Evolutionary conservation across 495 filamentous ascomycete species (phyloP).

Genomic region (Oleoguttula mirabilis): DNA sequence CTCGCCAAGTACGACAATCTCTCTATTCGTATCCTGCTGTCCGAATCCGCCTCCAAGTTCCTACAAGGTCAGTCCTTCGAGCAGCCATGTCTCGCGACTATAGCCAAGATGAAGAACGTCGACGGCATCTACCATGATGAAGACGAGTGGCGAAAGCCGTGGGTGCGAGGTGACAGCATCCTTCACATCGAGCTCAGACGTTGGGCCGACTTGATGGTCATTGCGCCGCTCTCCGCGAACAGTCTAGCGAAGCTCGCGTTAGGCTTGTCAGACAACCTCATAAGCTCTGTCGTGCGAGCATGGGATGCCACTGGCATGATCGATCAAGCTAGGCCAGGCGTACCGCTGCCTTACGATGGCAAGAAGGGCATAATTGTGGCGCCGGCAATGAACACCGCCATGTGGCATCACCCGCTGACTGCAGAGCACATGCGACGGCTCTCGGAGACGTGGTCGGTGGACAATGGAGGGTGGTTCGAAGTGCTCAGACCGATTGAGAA

Average conservation of each 20-base stretch:
- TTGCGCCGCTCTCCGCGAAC: constrained; percentile 71
- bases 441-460: constrained; percentile 58
- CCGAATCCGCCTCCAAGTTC: constrained; percentile 57
- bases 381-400: constrained; percentile 80
- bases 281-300: constrained; percentile 64
- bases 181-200: constrained; percentile 75
- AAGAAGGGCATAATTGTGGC: constrained; percentile 51
- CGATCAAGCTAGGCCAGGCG: constrained; percentile 28
- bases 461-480: constrained; percentile 55
- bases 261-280: constrained; percentile 56
- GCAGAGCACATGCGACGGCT: constrained; percentile 54
- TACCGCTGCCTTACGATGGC: constrained; percentile 2
- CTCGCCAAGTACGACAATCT: constrained; percentile 48
- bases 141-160: constrained; percentile 70
- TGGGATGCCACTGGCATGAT: constrained; percentile 67
- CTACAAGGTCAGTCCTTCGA: constrained; percentile 55
- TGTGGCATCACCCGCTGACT: constrained; percentile 82
- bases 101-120: constrained; percentile 44
- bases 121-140: constrained; percentile 63
- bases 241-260: constrained; percentile 63
- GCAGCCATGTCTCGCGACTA: constrained; percentile 48
- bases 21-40: constrained; percentile 69
- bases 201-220: constrained; percentile 69
- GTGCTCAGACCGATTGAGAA: constrained; percentile 60
- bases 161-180: constrained; percentile 55